phyloP scores from a whole-genome alignment of 257 asterid genomes.

The Petunia axillaris region DNA sequence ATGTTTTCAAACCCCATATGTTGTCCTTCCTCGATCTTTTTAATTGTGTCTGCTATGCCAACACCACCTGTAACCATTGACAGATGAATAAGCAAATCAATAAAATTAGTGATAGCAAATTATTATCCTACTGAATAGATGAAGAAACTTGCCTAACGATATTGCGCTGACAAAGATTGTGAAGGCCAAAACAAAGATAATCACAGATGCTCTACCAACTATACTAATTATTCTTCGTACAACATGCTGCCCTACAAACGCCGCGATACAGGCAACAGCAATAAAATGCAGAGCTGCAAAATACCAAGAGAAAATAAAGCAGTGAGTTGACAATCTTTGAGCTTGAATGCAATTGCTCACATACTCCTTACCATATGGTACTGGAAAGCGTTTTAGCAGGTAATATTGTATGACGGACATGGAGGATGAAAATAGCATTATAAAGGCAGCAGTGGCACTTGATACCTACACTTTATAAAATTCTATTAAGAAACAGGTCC shows the following conservation, averaged over 20 bases:
- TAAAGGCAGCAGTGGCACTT: constrained; percentile 63
- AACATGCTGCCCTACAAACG: constrained; percentile 57
- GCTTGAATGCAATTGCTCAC: neutral
- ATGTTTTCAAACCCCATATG: constrained; percentile 62
- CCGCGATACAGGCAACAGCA: constrained; percentile 55
- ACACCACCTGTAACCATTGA: constrained; percentile 54
- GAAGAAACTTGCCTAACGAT: constrained; percentile 51
- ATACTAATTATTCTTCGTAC: constrained; percentile 62
- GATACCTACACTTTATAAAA: constrained; percentile 44
- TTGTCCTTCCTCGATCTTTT: constrained; percentile 39
- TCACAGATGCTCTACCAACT: constrained; percentile 66
- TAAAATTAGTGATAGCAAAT: neutral
- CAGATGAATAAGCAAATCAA: neutral
- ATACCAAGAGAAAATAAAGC: constrained; percentile 1
- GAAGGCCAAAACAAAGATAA: constrained; percentile 70
- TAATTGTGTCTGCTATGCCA: constrained; percentile 56
- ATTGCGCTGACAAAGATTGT: constrained; percentile 61
- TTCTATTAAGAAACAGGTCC: neutral
- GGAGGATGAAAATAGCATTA: constrained; percentile 61
- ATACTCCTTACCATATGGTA: constrained; percentile 44
- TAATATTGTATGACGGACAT: constrained; percentile 68
- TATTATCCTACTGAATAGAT: neutral
- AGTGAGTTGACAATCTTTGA: neutral
- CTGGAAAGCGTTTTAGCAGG: constrained; percentile 59
- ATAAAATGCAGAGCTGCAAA: constrained; percentile 59